Evolutionary conservation across 1,284 basidiomycete genomes (phyloP), one percentile per base, ranked within the genome.

Genomic region (Thelephora terrestris): DNA sequence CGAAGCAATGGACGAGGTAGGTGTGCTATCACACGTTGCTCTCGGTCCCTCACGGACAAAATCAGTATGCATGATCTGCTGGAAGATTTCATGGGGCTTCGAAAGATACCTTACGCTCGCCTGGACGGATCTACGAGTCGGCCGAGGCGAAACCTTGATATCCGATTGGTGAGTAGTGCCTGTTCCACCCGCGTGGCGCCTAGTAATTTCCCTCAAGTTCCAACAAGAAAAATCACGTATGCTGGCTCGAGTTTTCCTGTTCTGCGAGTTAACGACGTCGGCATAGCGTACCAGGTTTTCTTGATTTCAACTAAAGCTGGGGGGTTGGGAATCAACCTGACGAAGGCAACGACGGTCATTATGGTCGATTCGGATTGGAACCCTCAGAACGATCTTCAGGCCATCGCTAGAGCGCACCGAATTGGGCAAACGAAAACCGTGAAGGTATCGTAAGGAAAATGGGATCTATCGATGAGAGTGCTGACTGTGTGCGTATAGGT

Each of bases 221-320:
- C 79, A 81, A 58, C 71, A 74, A 56, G 73, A 78, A 44, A 62
- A 69, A 10, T 78, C 75, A 1, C 71, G 76, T 78, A 59, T 52
- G 69, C 57, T 34, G 16, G 14, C 24, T 1, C 4, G 21, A 3
- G 75, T 72, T 2, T 74, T 76, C 50, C 57, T 71, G 6, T 62
- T 71, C 29, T 69, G 76, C 78, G 75, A 17, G 44, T 52, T 64
- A 75, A 75, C 52, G 66, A 70, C 0, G 69, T 66, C 35, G 62
- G 64, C 18, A 74, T 70, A 65, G 88, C 86, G 0, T 85, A 86
- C 55, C 77, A 88, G 58, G 85, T 89, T 5, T 91, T 84, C 66
- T 65, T 93, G 42, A 75, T 93, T 7, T 90, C 88, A 6, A 93
- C 91, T 0, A 78, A 83, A 51, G 91, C 91, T n/a, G 90, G 90